Conservation (phyloP, 2,329 filamentous ascomycete genomes). For the Graphium sp. region DNA sequence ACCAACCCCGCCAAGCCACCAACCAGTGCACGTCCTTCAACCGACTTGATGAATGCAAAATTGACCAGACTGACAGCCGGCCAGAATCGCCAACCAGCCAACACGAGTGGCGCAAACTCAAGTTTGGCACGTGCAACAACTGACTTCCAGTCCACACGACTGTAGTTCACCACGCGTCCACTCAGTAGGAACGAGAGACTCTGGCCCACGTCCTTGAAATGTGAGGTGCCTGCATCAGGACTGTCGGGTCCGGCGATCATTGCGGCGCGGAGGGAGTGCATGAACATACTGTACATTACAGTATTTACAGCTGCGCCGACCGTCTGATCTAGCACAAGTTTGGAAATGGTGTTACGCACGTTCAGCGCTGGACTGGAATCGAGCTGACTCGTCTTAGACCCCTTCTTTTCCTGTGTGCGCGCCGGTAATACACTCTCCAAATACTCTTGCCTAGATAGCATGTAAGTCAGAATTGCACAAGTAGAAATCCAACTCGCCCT, state of each 20-base stretch:
- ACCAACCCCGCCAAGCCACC: constrained; percentile 54
- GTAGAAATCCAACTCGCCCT: no score
- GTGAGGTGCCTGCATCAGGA: constrained; percentile 11
- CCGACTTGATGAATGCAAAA: constrained; percentile 52
- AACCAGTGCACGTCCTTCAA: constrained; percentile 52
- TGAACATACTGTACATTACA: constrained; percentile 41
- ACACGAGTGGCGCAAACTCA: constrained; percentile 48
- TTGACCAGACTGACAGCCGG: constrained; percentile 53
- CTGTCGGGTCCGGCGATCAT: constrained; percentile 19
- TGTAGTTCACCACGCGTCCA: constrained; percentile 23
- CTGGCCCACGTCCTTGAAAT: constrained; percentile 5
- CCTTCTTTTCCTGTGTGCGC: no score
- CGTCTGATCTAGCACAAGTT: constrained; percentile 54
- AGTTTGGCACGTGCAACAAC: constrained; percentile 25
- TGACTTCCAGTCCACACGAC: constrained; percentile 22
- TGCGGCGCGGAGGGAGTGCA: constrained; percentile 35
- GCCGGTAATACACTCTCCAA: constrained; percentile 65
- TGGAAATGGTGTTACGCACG: constrained; percentile 46
- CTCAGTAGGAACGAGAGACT: constrained; percentile 18
- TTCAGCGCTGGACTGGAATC: constrained; percentile 18
- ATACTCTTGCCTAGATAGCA: constrained; percentile 53
- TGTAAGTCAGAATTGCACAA: no score
- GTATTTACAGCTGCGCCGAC: constrained; percentile 50
- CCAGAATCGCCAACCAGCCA: constrained; percentile 55
- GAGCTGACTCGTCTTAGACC: no score